Conservation (phyloP, 441 rosid species). For the Manihot esculenta region DNA sequence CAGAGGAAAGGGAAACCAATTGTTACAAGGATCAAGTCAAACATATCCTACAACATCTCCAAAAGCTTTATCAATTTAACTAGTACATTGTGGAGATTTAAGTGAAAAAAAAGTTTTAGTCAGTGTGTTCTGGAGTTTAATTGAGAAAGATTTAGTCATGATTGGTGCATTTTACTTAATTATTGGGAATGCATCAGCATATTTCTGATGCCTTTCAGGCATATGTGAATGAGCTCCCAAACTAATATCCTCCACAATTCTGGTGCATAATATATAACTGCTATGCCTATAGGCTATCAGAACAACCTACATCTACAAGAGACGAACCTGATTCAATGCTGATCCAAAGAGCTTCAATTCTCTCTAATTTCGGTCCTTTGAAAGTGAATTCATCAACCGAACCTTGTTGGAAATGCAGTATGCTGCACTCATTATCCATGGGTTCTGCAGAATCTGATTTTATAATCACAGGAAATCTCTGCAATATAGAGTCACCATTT, state of each 20-base stretch:
- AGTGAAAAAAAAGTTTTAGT: no score
- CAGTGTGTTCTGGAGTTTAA: no score
- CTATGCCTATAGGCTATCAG: constrained; percentile 1
- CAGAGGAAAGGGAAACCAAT: constrained; percentile 7
- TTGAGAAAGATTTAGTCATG: not conserved
- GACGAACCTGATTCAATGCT: constrained; percentile 75
- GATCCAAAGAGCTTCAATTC: constrained; percentile 73
- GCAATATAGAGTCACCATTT: constrained; percentile 64
- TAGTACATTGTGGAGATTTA: not conserved
- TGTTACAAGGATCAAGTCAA: constrained; percentile 4
- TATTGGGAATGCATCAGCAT: not conserved
- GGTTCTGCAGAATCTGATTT: constrained; percentile 32
- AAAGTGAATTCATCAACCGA: constrained; percentile 67
- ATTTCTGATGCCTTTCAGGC: not conserved
- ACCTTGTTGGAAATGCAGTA: constrained; percentile 64
- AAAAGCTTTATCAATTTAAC: not conserved
- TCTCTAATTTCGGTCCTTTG: constrained; percentile 50
- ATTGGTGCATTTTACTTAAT: not conserved
- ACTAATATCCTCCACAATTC: not conserved
- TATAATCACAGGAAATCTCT: constrained; percentile 53
- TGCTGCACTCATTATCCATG: constrained; percentile 26
- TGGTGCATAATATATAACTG: not conserved
- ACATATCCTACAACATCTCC: not conserved
- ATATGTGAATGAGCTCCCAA: not conserved
- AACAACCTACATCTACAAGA: not conserved